Base-by-base conservation (phyloP, 192 early-diverging fungal genomes). In the Linderina pennispora region DNA sequence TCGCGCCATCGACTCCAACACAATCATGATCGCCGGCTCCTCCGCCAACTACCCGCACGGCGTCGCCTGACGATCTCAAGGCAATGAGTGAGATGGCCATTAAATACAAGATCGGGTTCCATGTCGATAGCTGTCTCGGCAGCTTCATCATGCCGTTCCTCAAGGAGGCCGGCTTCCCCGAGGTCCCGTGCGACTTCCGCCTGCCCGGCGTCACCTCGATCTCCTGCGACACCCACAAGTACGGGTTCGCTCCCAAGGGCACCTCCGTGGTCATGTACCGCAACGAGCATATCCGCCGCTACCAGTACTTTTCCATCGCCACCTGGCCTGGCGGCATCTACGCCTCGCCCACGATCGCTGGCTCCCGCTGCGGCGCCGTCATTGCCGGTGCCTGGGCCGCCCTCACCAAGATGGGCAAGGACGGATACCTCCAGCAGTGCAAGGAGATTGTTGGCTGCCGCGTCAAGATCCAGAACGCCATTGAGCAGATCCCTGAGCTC, bases 191-290 rank as follows among this genome's bases (percentile, higher is more conserved):
- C 61, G 95, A 98, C 58, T 94, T 95, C 74, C 74, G 92, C 33
- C 69, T 96, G 13, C 80, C 84, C 4, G 92, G 92, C 26, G 91
- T 98, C 16, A 98, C 93, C 0, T 87, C 90, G 24, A 94, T 98
- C 50, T 94, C 91, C 6, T 89, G 87, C 58, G 95, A 98, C 71
- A 90, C 93, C 0, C 95, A 98, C 82, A 98, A 98, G 76, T 98
- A 98, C 54, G 94, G 94, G 18, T 98, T 98, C 68, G 94, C 94
- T 1, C 92, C 95, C 34, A 98, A 98, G 80, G 95, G 95, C n/a
- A 87, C 88, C 5, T 91, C 87, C 5, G 87, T 96, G 13, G 80
- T 96, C 47, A 91, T 96, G 92, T 98, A 95, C 63, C 74, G 77
- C 21, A 65, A 62, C 66, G 82, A 83, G 55, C 72, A 73, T 34